Evolutionary conservation across 495 filamentous ascomycete genomes (phyloP), one percentile per base, ranked within the genome.

Genomic region (Xylaria longipes): DNA sequence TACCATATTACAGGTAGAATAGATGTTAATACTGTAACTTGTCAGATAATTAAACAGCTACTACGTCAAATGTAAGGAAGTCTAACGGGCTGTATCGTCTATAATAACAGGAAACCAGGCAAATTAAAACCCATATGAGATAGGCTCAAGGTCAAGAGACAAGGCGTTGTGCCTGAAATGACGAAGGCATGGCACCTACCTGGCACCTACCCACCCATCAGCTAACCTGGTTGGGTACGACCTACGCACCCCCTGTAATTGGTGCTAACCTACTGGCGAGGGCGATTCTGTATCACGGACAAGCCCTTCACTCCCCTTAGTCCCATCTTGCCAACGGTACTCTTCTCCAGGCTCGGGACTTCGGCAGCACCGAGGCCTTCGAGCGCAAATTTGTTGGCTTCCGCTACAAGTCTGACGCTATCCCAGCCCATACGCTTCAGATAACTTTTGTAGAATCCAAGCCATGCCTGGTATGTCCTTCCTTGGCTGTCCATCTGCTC

Each of bases 401-500:
- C 72, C 37, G 61, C 54, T 0, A 88, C 84, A 5, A 88, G 73
- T 20, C 77, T 70, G 20, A 37, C 71, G 7, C 69, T 72, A 74
- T 84, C 78, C 75, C 85, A 80, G 12, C 73, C 56, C 25, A 88
- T 57, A 25, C 79, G 77, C 73, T 86, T 86, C n/a, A 76, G 20
- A 71, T 80, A 79, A n/a, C 73, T 79, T 72, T 88, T 88, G 77
- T 87, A 83, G 75, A 80, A 88, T n/a, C 86, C 86, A 29, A 84
- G 72, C 82, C 82, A 81, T 5, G 72, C 80, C 70, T 79, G 76
- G 65, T 84, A 83, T 20, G 75, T 72, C 72, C 74, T 82, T 41
- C 9, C 48, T 12, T 65, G 67, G 29, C 56, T 64, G 2, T 76
- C 75, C 52, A 81, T 54, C 6, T 35, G 58, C 65, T 46, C 25